These are phyloP conservation scores for Colletotrichum noveboracense DNA, from an alignment of 2,329 filamentous ascomycete genomes.

Conservation along the genomic window DNA sequence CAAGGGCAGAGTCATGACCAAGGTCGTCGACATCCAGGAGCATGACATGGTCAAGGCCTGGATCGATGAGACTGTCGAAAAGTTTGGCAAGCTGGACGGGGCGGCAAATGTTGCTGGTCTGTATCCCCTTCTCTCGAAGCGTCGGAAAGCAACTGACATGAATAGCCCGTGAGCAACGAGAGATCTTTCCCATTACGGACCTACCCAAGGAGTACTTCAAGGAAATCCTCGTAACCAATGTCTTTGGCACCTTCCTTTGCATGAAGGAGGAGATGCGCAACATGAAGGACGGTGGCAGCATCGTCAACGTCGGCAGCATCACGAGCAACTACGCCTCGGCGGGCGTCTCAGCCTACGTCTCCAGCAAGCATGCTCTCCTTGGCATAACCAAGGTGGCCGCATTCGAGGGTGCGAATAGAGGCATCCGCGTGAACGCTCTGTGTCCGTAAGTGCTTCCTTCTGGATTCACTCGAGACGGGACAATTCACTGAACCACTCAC, in stretches of 20 bases:
- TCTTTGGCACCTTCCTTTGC: constrained; percentile 29
- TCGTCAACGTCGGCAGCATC: constrained; percentile 53
- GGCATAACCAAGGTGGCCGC: constrained; percentile 32
- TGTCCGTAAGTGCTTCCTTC: constrained; percentile 5
- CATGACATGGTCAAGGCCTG: constrained; percentile 34
- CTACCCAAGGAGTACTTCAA: constrained; percentile 27
- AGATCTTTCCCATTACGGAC: constrained; percentile 25
- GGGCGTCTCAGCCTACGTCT: constrained; percentile 35
- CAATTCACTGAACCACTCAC: background rate
- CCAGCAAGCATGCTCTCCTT: constrained; percentile 34
- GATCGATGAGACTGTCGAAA: constrained; percentile 34
- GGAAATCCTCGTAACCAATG: constrained; percentile 28
- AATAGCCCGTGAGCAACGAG: constrained; percentile 27
- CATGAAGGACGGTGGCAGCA: constrained; percentile 48
- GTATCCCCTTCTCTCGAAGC: background rate
- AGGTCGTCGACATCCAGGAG: constrained; percentile 35
- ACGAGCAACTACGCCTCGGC: constrained; percentile 44
- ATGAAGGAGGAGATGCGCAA: constrained; percentile 32
- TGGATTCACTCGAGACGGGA: background rate
- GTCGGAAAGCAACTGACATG: background rate
- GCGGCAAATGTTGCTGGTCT: constrained; percentile 43
- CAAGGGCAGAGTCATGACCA: constrained; percentile 26
- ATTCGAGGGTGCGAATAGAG: constrained; percentile 27
- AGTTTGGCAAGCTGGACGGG: constrained; percentile 37
- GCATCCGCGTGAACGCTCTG: constrained; percentile 16